These are phyloP conservation scores for Cryoendolithus antarcticus DNA, from an alignment of 2,329 filamentous ascomycete genomes.

Conservation along the genomic window DNA sequence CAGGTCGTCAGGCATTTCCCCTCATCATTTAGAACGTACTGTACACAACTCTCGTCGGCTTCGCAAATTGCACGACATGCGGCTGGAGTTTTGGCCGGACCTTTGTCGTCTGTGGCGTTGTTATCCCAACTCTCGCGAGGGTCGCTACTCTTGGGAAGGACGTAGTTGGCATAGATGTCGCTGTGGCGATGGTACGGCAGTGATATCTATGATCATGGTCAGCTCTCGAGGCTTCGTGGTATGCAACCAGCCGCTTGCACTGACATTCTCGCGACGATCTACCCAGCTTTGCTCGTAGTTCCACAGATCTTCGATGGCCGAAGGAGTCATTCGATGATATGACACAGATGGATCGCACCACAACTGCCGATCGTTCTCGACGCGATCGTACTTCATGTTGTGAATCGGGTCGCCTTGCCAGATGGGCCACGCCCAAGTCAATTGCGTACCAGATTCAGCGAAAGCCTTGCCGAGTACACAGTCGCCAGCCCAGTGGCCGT, in stretches of 20 bases:
- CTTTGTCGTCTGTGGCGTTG: conserved; percentile 9
- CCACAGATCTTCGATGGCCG: conserved; percentile 9
- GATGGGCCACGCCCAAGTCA: conserved; percentile 12
- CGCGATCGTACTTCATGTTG: conserved; percentile 13
- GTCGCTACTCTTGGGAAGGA: conserved; percentile 15
- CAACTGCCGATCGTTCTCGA: conserved; percentile 6
- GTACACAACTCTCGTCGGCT: conserved; percentile 11
- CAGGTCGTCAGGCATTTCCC: conserved; percentile 6
- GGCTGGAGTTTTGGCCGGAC: conserved; percentile 6
- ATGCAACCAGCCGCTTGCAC: neutral
- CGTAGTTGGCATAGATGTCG: conserved; percentile 18
- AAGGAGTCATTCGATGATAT: conserved; percentile 12
- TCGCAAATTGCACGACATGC: conserved; percentile 16
- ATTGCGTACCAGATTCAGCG: conserved; percentile 5
- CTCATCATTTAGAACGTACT: conserved; percentile 14
- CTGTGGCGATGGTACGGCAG: too few species aligned
- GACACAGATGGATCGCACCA: conserved; percentile 13
- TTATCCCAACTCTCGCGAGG: conserved; percentile 7
- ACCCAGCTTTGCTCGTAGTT: conserved; percentile 12
- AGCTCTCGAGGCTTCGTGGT: conserved; percentile 1
- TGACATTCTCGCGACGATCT: neutral
- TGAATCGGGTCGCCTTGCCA: conserved; percentile 17
- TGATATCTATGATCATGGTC: conserved; percentile 6
- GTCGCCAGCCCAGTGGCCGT: conserved; percentile 13
- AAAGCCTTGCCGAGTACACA: conserved; percentile 11